These are phyloP conservation scores for Entophlyctis luteolus DNA, from an alignment of 192 early-diverging fungal species.

Conservation along the genomic window DNA sequence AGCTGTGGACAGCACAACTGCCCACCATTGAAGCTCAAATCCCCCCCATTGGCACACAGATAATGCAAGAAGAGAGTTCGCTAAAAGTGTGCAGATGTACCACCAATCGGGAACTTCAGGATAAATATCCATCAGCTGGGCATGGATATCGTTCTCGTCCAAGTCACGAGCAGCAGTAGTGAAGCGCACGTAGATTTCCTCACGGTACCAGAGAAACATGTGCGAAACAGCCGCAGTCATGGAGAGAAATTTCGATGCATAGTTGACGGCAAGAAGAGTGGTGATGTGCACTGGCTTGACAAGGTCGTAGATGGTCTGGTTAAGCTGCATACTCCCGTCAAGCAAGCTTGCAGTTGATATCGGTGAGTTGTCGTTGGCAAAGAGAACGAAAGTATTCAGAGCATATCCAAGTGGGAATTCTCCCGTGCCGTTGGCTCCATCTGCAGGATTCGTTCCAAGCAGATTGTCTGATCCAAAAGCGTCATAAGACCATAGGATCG, in stretches of 20 bases:
- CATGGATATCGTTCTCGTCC: constrained; percentile 56
- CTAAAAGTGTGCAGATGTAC: constrained; percentile 48
- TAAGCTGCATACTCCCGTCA: constrained; percentile 7
- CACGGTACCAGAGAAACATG: constrained; percentile 57
- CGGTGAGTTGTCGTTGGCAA: constrained; percentile 11
- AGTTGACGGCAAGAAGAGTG: constrained; percentile 25
- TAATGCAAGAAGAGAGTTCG: constrained; percentile 5
- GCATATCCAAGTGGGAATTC: constrained; percentile 21
- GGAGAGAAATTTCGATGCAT: constrained; percentile 38
- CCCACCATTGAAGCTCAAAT: constrained; percentile 23
- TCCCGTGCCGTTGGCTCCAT: constrained; percentile 21
- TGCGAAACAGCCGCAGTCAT: constrained; percentile 57
- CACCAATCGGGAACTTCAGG: constrained; percentile 63
- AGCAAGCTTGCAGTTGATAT: background rate
- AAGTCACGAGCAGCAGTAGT: constrained; percentile 8
- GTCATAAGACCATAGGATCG: constrained; percentile 29
- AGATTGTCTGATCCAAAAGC: constrained; percentile 26
- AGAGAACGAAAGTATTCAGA: constrained; percentile 21
- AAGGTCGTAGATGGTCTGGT: background rate
- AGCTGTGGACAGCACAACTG: background rate
- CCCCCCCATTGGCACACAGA: constrained; percentile 14
- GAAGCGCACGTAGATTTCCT: background rate
- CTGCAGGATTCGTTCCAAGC: constrained; percentile 10
- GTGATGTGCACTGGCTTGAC: constrained; percentile 11
- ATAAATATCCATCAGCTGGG: constrained; percentile 65